phyloP scores from a whole-genome alignment of 1,284 basidiomycete genomes.

The Cryptococcus sp. region DNA sequence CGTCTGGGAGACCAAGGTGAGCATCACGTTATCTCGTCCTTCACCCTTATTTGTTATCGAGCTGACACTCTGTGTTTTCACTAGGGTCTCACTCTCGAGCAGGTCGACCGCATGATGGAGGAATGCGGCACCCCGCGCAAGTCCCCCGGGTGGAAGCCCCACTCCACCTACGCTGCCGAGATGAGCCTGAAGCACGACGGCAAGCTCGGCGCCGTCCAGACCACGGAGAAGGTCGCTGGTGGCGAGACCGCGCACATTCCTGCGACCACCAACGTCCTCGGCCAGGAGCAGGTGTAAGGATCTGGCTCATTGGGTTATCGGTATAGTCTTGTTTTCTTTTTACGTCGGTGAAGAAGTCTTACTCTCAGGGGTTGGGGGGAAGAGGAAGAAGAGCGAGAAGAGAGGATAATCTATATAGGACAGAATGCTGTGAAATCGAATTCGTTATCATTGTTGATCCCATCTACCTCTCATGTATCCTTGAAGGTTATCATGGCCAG shows the following conservation, averaged over 20 bases:
- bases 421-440: background rate
- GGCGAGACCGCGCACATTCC: conserved; percentile 8
- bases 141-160: conserved; percentile 43
- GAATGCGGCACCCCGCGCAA: conserved; percentile 37
- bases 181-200: conserved; percentile 27
- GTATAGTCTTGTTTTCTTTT: background rate
- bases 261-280: conserved; percentile 7
- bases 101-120: conserved; percentile 49
- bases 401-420: background rate
- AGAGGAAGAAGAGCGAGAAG: background rate
- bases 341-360: background rate
- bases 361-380: background rate
- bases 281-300: background rate
- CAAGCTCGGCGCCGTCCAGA: conserved; percentile 23
- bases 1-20: conserved; percentile 50
- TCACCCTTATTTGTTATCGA: too few species aligned
- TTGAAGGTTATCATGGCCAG: too few species aligned
- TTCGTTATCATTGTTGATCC: background rate
- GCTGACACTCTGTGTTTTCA: conserved; percentile 46
- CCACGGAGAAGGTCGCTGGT: conserved; percentile 15
- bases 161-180: conserved; percentile 39
- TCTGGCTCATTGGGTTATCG: background rate
- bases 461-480: too few species aligned
- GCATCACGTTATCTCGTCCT: too few species aligned
- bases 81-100: conserved; percentile 46